These are phyloP conservation scores for Aspergillus incahuasiensis DNA, from an alignment of 495 filamentous ascomycete genomes.

Conservation along the genomic window DNA sequence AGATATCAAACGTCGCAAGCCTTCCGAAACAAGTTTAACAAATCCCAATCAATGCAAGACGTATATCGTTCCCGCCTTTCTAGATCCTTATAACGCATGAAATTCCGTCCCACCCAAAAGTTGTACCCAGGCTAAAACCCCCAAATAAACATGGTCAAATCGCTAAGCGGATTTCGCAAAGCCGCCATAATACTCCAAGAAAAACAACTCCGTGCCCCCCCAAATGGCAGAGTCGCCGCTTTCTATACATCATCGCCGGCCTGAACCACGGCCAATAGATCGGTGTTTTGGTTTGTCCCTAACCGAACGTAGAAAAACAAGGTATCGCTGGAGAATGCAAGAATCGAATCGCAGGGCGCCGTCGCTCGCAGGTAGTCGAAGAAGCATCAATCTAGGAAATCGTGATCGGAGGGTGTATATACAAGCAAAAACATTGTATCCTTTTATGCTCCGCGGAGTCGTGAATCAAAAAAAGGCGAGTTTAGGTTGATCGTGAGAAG, in stretches of 20 bases:
- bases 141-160: conserved; percentile 32
- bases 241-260: conserved; percentile 46
- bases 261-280: conserved; percentile 25
- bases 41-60: conserved; percentile 48
- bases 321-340: conserved; percentile 41
- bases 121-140: conserved; percentile 23
- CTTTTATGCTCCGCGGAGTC: conserved; percentile 31
- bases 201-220: conserved; percentile 38
- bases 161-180: conserved; percentile 28
- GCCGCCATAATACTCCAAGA: conserved; percentile 29
- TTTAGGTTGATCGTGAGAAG: conserved; percentile 28
- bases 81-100: conserved; percentile 41
- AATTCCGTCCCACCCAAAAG: conserved; percentile 40
- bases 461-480: conserved; percentile 23
- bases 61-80: conserved; percentile 53
- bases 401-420: conserved; percentile 41
- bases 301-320: conserved; percentile 36
- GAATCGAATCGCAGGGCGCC: conserved; percentile 43
- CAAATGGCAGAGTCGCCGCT: conserved; percentile 38
- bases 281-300: conserved; percentile 32
- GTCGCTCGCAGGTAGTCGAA: conserved; percentile 45
- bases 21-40: conserved; percentile 37
- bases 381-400: conserved; percentile 41
- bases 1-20: conserved; percentile 26
- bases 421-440: conserved; percentile 33